Conservation (phyloP, 306 rosid species). For the Macrotyloma uniflorum region DNA sequence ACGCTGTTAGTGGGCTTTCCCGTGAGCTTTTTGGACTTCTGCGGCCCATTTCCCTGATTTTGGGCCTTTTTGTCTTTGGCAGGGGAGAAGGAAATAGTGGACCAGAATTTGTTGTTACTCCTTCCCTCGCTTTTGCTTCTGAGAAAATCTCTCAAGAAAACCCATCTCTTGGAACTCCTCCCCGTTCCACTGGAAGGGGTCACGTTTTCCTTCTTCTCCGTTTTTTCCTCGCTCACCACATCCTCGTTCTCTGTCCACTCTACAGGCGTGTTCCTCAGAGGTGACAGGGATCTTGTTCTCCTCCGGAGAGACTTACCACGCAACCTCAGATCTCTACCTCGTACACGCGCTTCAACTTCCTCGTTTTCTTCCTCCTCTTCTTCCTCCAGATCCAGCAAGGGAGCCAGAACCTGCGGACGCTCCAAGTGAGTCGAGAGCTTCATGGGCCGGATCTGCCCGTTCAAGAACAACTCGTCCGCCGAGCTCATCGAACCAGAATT, state of each 20-base stretch:
- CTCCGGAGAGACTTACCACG: slow-evolving; percentile 65
- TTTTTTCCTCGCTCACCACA: background rate
- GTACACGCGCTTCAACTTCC: slow-evolving; percentile 30
- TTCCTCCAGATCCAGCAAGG: slow-evolving; percentile 62
- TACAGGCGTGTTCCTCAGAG: slow-evolving; percentile 54
- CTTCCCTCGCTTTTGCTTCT: slow-evolving; percentile 96
- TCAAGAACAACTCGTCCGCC: slow-evolving; percentile 77
- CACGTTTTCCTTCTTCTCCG: slow-evolving; percentile 27
- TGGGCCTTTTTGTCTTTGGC: slow-evolving; percentile 69
- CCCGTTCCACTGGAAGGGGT: slow-evolving; percentile 69
- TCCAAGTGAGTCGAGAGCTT: slow-evolving; percentile 72
- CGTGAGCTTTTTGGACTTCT: background rate
- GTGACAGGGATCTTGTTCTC: slow-evolving; percentile 93
- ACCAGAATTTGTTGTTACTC: slow-evolving; percentile 89
- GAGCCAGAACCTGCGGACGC: slow-evolving; percentile 60
- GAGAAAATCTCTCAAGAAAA: slow-evolving; percentile 84
- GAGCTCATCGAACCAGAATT: slow-evolving; percentile 69
- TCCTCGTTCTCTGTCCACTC: slow-evolving; percentile 65
- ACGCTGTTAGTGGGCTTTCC: slow-evolving; percentile 74
- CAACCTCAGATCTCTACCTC: slow-evolving; percentile 89
- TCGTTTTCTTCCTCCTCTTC: slow-evolving; percentile 46
- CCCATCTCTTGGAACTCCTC: slow-evolving; percentile 87
- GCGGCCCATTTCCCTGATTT: slow-evolving; percentile 3
- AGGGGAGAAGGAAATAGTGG: slow-evolving; percentile 70
- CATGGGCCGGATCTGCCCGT: slow-evolving; percentile 85